Evolutionary conservation across 371 early-diverging fungal genomes (phyloP).

Genomic region (Dipsacomyces acuminosporus): DNA sequence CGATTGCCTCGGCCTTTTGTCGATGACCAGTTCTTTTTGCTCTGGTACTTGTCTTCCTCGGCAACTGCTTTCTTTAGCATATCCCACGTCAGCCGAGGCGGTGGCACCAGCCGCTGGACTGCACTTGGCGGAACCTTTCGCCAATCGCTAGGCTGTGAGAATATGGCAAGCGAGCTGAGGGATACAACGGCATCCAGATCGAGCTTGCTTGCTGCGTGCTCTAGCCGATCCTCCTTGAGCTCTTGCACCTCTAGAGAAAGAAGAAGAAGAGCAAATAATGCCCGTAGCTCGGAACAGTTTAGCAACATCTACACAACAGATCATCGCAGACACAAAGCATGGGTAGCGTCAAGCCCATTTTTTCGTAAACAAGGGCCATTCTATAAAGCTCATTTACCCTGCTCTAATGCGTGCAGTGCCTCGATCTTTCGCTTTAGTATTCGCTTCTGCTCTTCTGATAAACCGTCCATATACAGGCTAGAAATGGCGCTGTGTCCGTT

Average conservation of each 20-base stretch:
- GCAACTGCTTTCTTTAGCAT: constrained; percentile 49
- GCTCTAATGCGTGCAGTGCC: constrained; percentile 23
- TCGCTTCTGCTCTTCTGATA: constrained; percentile 37
- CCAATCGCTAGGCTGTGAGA: constrained; percentile 28
- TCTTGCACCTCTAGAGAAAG: constrained; percentile 34
- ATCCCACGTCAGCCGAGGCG: constrained; percentile 45
- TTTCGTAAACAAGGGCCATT: too few species aligned
- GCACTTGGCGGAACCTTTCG: constrained; percentile 1
- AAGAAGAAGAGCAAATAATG: not conserved
- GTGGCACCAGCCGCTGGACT: constrained; percentile 9
- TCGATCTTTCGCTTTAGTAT: constrained; percentile 37
- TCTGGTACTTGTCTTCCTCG: constrained; percentile 51
- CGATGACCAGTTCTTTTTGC: constrained; percentile 51
- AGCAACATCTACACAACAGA: too few species aligned
- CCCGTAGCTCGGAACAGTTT: not conserved
- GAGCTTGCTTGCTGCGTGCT: constrained; percentile 11
- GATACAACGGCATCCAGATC: constrained; percentile 13
- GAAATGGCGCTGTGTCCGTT: not conserved
- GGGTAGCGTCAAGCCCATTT: too few species aligned
- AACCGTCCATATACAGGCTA: constrained; percentile 16
- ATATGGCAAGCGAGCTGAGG: constrained; percentile 21
- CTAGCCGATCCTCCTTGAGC: constrained; percentile 22
- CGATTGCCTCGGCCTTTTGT: constrained; percentile 50
- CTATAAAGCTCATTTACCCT: constrained; percentile 21
- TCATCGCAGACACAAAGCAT: too few species aligned